Evolutionary conservation across 225 moss, liverwort and hornwort species (phyloP).

Genomic region (Takakia lepidozioides): DNA sequence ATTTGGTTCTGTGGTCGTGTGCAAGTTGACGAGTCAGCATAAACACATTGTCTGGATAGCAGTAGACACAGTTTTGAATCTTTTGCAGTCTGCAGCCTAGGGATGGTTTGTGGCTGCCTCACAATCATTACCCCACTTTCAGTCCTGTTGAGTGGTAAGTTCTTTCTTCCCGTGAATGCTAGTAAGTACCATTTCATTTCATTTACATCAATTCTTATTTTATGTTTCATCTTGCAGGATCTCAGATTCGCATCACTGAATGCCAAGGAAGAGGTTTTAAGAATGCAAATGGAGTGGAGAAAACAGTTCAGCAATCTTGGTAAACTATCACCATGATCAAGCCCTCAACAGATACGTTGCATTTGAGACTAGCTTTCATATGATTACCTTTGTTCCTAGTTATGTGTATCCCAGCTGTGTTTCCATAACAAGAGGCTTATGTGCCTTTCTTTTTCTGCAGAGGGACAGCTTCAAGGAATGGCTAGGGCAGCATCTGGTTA

Average conservation of each 20-base stretch:
- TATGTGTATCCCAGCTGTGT: not conserved
- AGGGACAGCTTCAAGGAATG: conserved; percentile 47
- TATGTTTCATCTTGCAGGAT: conserved; percentile 23
- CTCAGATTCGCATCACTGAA: conserved; percentile 27
- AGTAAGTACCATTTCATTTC: too few relatives aligned
- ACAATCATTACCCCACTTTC: too few relatives aligned
- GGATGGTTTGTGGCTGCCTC: too few relatives aligned
- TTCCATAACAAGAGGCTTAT: conserved; percentile 7
- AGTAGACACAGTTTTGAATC: too few relatives aligned
- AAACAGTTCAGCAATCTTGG: conserved; percentile 40
- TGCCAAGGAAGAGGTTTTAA: conserved; percentile 32
- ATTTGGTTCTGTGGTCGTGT: too few relatives aligned
- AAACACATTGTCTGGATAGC: too few relatives aligned
- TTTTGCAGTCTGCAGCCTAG: too few relatives aligned
- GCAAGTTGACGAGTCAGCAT: too few relatives aligned
- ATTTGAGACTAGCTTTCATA: too few relatives aligned
- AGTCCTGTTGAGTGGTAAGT: too few relatives aligned
- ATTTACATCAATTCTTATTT: not conserved
- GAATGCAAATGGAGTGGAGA: conserved; percentile 49
- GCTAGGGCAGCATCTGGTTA: conserved; percentile 58
- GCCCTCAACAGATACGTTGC: too few relatives aligned
- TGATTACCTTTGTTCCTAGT: not conserved
- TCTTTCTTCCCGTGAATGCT: too few relatives aligned
- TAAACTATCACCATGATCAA: conserved; percentile 3
- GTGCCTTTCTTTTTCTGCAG: conserved; percentile 14